Evolutionary conservation across 1,284 basidiomycete species (phyloP).

Genomic region (Volvariella volvacea): DNA sequence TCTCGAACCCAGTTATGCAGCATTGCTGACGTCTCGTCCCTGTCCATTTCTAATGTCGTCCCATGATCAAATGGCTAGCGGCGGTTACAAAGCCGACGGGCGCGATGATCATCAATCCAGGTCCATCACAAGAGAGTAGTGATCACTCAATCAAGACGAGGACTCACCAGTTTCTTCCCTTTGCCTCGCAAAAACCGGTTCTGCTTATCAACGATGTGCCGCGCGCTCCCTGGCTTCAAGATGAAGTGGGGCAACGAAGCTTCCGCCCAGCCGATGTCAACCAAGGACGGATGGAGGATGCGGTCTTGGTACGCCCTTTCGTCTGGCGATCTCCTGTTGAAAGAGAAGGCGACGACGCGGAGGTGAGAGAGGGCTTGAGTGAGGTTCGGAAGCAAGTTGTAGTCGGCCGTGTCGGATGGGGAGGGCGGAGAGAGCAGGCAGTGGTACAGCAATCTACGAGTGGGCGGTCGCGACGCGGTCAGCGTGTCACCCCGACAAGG

Average conservation of each 20-base stretch:
- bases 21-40: conserved; percentile 10
- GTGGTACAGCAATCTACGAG: conserved; percentile 18
- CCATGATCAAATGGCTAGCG: conserved; percentile 20
- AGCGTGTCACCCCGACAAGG: conserved; percentile 4
- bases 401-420: conserved; percentile 19
- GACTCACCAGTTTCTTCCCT: conserved; percentile 10
- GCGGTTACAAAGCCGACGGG: too few species aligned
- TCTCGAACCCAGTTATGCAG: conserved; percentile 19
- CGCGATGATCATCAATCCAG: too few species aligned
- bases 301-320: conserved; percentile 18
- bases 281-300: conserved; percentile 17
- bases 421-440: conserved; percentile 16
- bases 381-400: neutral
- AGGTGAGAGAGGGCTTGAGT: conserved; percentile 5
- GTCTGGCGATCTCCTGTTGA: conserved; percentile 22
- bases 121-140: too few species aligned
- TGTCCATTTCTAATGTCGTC: conserved; percentile 12
- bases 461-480: conserved; percentile 3
- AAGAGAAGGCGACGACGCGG: conserved; percentile 23
- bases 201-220: conserved; percentile 15
- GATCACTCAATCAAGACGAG: too few species aligned
- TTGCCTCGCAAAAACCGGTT: conserved; percentile 16
- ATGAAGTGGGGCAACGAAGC: conserved; percentile 16
- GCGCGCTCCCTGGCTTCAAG: conserved; percentile 11
- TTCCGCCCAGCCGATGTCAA: conserved; percentile 28